Evolutionary conservation across 2,329 filamentous ascomycete species (phyloP).

Genomic region (Cladophialophora exuberans): DNA sequence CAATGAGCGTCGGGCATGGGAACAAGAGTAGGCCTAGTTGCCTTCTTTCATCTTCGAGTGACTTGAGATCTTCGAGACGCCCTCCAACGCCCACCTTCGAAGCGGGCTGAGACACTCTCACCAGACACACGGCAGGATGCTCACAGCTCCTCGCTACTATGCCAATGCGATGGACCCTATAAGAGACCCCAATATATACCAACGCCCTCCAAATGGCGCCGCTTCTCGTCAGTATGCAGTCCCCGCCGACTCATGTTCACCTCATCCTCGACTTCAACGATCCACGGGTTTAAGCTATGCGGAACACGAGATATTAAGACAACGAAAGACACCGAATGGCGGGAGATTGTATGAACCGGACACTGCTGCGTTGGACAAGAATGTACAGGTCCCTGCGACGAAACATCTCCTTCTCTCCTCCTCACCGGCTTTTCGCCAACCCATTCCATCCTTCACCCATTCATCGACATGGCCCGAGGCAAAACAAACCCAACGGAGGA

Average conservation of each 20-base stretch:
- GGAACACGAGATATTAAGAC: constrained; percentile 69
- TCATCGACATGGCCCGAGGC: constrained; percentile 41
- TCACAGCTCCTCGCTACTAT: constrained; percentile 20
- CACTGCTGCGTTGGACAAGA: constrained; percentile 74
- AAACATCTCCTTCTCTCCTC: constrained; percentile 82
- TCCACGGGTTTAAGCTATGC: constrained; percentile 29
- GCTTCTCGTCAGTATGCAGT: constrained; percentile 31
- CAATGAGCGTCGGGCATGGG: constrained; percentile 25
- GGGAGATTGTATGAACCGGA: constrained; percentile 92
- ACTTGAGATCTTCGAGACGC: constrained; percentile 17
- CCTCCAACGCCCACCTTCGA: constrained; percentile 19
- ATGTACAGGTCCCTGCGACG: constrained; percentile 71
- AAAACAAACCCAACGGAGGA: constrained; percentile 15
- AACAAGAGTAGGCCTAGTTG: constrained; percentile 28
- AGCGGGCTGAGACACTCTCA: constrained; percentile 19
- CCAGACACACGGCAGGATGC: constrained; percentile 19
- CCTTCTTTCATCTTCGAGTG: constrained; percentile 23
- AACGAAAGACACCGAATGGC: constrained; percentile 82
- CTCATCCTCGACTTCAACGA: constrained; percentile 17
- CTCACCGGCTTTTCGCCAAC: constrained; percentile 39
- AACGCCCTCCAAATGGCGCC: constrained; percentile 16
- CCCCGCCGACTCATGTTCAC: constrained; percentile 12
- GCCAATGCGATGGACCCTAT: constrained; percentile 24
- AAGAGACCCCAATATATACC: constrained; percentile 20
- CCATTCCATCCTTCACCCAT: constrained; percentile 6